Base-by-base conservation (phyloP, 495 filamentous ascomycete genomes). In the Amniculicola lignicola region DNA sequence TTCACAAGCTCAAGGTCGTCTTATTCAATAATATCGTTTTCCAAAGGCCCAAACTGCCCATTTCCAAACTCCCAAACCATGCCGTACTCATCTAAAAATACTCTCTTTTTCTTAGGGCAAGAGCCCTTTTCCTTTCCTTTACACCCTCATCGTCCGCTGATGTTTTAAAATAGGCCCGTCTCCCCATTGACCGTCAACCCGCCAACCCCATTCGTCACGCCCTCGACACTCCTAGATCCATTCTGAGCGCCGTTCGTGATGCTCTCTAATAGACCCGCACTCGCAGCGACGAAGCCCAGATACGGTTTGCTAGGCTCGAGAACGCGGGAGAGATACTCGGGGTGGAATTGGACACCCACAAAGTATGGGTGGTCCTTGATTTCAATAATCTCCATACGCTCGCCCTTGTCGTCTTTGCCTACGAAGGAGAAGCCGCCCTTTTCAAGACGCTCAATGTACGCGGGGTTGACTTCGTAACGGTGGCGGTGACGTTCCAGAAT, bases 331-430 rank as follows among this genome's bases (percentile, higher is more conserved):
- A 87, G 72, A 57, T 93, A 94, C 67, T 95, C 90, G 0, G 89
- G 89, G 71, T 95, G 90, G 67, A 86, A 91, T 70, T 94, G 89
- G 16, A 93, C 88, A 53, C 84, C 93, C 15, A 98, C 87, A 67
- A 85, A 98, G 77, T 82, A 98, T 1, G 87, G 87, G 68, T 98
- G 93, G 53, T 95, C 87, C 66, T 80, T 82, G 45, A 96, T 69
- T 72, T 98, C 93, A 21, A 96, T 72, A 48, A 93, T 79, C 75
- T 97, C 93, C 89, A 96, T 93, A 9, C 92, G 83, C 68, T 85
- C 79, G 28, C 89, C 88, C 47, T 73, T 79, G 54, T 88, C 84
- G 70, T 97, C 93, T 69, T 89, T 92, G 39, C 88, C 88, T 28
- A 85, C 72, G 58, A 89, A 87, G 47, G 76, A 71, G 9, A 89